A percentile compares a stretch with the other conserved stretches of the same genome.
phyloP scores from a whole-genome alignment of 176 grass and related monocot species.

The Ensete ventricosum region DNA sequence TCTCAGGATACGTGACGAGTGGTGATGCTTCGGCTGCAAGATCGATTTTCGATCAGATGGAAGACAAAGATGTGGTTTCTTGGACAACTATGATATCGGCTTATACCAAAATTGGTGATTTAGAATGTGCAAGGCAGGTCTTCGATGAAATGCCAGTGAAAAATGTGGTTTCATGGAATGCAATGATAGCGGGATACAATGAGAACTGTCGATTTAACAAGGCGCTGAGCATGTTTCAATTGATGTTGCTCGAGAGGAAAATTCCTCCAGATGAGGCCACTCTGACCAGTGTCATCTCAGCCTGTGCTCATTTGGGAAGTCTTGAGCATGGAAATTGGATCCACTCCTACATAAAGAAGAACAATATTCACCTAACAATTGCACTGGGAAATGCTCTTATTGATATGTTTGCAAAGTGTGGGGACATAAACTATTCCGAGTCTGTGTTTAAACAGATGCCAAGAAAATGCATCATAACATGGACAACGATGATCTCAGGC shows the following conservation, averaged over 20 bases:
- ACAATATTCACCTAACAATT: conserved; percentile 21
- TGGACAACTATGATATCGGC: conserved; percentile 31
- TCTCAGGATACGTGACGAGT: conserved; percentile 26
- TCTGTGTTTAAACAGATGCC: conserved; percentile 28
- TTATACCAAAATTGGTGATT: conserved; percentile 32
- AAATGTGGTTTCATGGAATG: conserved; percentile 33
- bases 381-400: conserved; percentile 41
- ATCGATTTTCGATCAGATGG: conserved; percentile 27
- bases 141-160: conserved; percentile 41
- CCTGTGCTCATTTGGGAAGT: conserved; percentile 34
- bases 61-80: conserved; percentile 31
- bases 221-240: conserved; percentile 32
- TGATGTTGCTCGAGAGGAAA: conserved; percentile 31
- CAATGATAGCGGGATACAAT: conserved; percentile 31
- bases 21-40: conserved; percentile 8
- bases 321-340: conserved; percentile 41
- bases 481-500: conserved; percentile 51
- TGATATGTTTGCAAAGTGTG: conserved; percentile 54
- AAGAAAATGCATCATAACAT: conserved; percentile 38
- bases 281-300: conserved; percentile 30
- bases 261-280: conserved; percentile 38
- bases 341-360: conserved; percentile 33
- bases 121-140: conserved; percentile 26
- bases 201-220: conserved; percentile 39
- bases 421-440: conserved; percentile 29